Base-by-base conservation (phyloP, 2,329 filamentous ascomycete species). In the Phialophora chinensis region DNA sequence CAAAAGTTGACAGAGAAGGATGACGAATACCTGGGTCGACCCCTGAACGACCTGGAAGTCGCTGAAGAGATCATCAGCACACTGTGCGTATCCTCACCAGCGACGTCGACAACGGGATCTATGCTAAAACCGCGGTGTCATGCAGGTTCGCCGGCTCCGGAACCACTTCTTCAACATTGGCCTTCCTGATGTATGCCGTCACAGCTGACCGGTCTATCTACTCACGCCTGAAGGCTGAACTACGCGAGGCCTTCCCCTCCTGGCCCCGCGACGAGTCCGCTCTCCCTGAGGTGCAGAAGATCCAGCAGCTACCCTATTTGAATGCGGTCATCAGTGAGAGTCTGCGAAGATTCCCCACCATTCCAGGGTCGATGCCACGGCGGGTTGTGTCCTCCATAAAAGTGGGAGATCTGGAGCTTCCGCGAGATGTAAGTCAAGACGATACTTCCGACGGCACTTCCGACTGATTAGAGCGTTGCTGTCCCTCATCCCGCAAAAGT, bases 301-400 rank as follows among this genome's bases (percentile, higher is more conserved):
- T 60, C n/a, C 56, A 35, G 33, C 33, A 35, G 33, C 33, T 35
- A 35, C 33, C 56, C 23, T 60, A 47, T 60, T n/a, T 60, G 4
- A 60, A 60, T 49, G 56, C 56, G 3, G 56, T 60, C n/a, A 47
- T 60, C 25, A 49, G 8, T 44, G 56, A 60, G 20, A 60, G 29
- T 35, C 31, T 60, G 38, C 56, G 56, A 20, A 10, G 33, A 47
- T 31, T 25, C 23, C 56, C 56, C 27, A 60, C 56, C n/a, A 60
- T 60, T n/a, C 56, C 56, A 31, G 56, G 56, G 1, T 6, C 44
- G 4, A 49, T 49, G 44, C 44, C 44, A 8, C 44, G 44, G 5
- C 5, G 44, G 44, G 20, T 49, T 11, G 20, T 23, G 20, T 49
- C 38, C 27, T 14, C 33, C 20, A 47, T 44, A 1, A 49, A 60